Evolutionary conservation across 169 alveolate genomes (phyloP), one percentile per base, ranked within the genome.

Genomic region (Eimeria sp.): DNA sequence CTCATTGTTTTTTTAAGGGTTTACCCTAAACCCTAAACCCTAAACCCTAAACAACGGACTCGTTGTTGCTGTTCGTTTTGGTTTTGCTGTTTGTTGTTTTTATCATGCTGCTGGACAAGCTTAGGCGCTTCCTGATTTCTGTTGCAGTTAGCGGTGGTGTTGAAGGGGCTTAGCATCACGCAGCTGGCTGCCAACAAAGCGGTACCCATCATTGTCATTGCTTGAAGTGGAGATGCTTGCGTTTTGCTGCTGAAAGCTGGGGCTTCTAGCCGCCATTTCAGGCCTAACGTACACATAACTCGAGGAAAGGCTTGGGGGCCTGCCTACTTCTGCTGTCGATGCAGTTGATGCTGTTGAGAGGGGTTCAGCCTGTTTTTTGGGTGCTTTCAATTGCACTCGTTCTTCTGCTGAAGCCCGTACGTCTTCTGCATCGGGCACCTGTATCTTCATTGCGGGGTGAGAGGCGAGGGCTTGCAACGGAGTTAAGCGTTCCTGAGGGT

Each of bases 391-490:
- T 1, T 60, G 87, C 37, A 77, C 1, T 11, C 10, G 25, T 54
- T 54, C 66, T 37, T 54, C 30, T 37, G 1, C 30, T 37, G 3
- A 33, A 13, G 71, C 23, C 30, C 52, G 37, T 49, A 82, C 20
- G n/a, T 27, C 90, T 56, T 82, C 72, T n/a, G 54, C 72, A n/a
- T 46, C 68, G 1, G 90, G 71, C 27, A 52, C 71, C 33, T 0
- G 54, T 49, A 78, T 6, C 74, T 1, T 11, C 93, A 85, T 85
- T 23, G 80, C 93, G 20, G 93, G 93, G 54, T 85, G 93, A 18
- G 82, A 62, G 4, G 58, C 80, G 18, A 85, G 37, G 43, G 93
- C 93, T 18, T 85, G 68, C 30, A 10, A n/a, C n/a, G 93, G 93
- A 14, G 93, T 85, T 18, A 85, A 82, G 56, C 93, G 93, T 3